These are phyloP conservation scores for Fusarium temperatum DNA, from an alignment of 2,329 filamentous ascomycete genomes.

Conservation along the genomic window DNA sequence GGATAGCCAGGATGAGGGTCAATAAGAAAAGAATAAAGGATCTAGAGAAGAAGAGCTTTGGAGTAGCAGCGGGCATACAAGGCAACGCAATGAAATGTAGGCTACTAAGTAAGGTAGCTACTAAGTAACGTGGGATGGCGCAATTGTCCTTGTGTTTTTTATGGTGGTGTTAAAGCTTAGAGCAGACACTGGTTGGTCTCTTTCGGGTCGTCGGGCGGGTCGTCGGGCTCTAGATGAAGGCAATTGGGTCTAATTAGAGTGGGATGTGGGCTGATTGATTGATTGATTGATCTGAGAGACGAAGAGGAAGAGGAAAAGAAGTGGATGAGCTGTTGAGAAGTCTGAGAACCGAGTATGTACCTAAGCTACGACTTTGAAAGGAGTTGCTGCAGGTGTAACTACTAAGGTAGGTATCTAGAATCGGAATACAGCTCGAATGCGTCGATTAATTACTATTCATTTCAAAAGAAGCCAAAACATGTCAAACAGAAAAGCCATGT, in stretches of 20 bases:
- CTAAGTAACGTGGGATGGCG: conserved; percentile 33
- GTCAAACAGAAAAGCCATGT: not conserved
- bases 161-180: not conserved
- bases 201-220: conserved; percentile 39
- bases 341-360: not conserved
- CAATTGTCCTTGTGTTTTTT: conserved; percentile 10
- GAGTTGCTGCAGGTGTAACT: not conserved
- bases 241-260: conserved; percentile 16
- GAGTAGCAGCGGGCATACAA: conserved; percentile 23
- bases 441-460: not conserved
- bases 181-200: conserved; percentile 20
- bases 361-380: conserved; percentile 10
- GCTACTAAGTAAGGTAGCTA: not conserved
- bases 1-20: conserved; percentile 42
- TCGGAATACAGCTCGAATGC: not conserved
- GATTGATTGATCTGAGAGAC: conserved; percentile 7
- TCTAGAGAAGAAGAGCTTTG: conserved; percentile 6
- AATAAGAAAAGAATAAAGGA: conserved; percentile 33
- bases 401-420: too few relatives aligned
- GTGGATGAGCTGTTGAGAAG: conserved; percentile 15
- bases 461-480: too few relatives aligned
- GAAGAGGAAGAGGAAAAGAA: conserved; percentile 14
- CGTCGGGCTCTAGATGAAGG: conserved; percentile 18
- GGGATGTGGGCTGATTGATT: conserved; percentile 25
- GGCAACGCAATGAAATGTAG: conserved; percentile 16